Evolutionary conservation across 1,284 basidiomycete genomes (phyloP).

Genomic region (Ustilago shanxiensis): DNA sequence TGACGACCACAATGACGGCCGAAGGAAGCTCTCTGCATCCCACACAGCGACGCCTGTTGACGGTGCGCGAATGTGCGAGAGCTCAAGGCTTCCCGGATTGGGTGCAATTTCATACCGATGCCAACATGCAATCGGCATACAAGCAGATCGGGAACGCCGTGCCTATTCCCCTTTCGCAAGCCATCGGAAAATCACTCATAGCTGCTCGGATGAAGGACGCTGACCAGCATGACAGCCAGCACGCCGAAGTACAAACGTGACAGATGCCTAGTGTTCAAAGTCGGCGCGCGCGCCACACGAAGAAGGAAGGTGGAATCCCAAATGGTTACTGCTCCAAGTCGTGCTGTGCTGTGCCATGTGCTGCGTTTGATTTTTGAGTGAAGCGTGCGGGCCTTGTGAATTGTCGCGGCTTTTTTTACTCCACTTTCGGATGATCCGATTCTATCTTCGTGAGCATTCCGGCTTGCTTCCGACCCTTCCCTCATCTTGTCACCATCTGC

Average conservation of each 20-base stretch:
- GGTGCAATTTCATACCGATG: slow-evolving; percentile 28
- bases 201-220: slow-evolving; percentile 21
- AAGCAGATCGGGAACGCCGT: slow-evolving; percentile 52
- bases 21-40: slow-evolving; percentile 37
- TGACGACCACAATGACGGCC: slow-evolving; percentile 11
- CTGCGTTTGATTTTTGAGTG: slow-evolving; percentile 5
- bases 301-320: not conserved
- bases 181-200: slow-evolving; percentile 16
- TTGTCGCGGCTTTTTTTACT: slow-evolving; percentile 13
- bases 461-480: slow-evolving; percentile 33
- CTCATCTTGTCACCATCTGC: not conserved
- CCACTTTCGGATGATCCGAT: slow-evolving; percentile 37
- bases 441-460: slow-evolving; percentile 13
- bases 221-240: not conserved
- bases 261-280: too few relatives aligned
- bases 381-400: not conserved
- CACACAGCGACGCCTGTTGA: slow-evolving; percentile 37
- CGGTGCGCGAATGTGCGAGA: slow-evolving; percentile 43
- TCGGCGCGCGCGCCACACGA: not conserved
- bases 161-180: slow-evolving; percentile 27
- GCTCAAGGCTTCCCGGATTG: slow-evolving; percentile 48
- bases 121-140: slow-evolving; percentile 27
- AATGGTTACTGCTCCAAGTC: not conserved
- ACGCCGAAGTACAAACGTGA: not conserved
- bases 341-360: not conserved